These are phyloP conservation scores for Annulohypoxylon moriforme DNA, from an alignment of 495 filamentous ascomycete species.

Conservation along the genomic window DNA sequence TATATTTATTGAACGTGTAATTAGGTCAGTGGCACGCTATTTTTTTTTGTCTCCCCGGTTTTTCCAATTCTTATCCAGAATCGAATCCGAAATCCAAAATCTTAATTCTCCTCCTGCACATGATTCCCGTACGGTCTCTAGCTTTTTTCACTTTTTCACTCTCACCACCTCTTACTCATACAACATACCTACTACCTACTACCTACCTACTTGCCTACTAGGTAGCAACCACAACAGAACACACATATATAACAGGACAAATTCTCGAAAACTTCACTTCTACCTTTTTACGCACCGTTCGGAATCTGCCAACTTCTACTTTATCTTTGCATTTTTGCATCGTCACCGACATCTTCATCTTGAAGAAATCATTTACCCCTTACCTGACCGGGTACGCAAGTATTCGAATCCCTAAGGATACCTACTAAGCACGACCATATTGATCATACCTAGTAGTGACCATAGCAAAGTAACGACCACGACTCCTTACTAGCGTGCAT, in stretches of 20 bases:
- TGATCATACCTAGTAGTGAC: background rate
- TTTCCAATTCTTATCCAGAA: conserved; percentile 10
- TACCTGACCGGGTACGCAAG: background rate
- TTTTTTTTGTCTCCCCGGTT: conserved; percentile 22
- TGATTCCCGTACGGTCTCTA: background rate
- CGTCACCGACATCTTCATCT: background rate
- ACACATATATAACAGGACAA: too few species aligned
- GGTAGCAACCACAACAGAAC: background rate
- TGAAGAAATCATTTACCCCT: background rate
- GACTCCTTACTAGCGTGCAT: conserved; percentile 5
- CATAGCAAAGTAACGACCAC: background rate
- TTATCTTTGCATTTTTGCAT: background rate
- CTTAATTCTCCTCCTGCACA: conserved; percentile 5
- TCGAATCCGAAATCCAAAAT: background rate
- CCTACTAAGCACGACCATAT: background rate
- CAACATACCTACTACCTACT: background rate
- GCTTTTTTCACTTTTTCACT: background rate
- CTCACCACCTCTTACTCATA: background rate
- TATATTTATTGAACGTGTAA: conserved; percentile 32
- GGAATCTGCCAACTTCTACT: background rate
- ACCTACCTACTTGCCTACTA: background rate
- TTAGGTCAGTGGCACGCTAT: conserved; percentile 39
- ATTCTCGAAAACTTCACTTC: background rate
- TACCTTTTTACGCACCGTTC: background rate
- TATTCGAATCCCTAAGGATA: background rate